A percentile compares a stretch with the other conserved stretches of the same genome.
Conservation (phyloP, 2,329 filamentous ascomycete genomes). For the Neoscytalidium dimidiatum region DNA sequence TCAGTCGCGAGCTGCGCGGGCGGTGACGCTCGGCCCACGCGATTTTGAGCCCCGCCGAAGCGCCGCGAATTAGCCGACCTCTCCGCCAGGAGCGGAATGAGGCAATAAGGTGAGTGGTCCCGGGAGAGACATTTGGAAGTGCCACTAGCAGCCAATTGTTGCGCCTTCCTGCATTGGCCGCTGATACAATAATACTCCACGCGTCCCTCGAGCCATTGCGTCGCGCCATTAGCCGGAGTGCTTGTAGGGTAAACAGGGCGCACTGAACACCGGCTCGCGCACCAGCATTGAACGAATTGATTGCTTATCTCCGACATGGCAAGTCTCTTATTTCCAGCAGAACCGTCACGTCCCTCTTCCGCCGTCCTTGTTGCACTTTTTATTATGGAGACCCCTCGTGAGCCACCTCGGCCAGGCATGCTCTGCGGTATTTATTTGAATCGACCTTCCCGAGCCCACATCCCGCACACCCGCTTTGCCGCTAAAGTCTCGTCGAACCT, state of each 20-base stretch:
- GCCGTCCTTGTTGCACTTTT: background rate
- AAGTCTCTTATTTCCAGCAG: background rate
- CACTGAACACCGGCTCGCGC: background rate
- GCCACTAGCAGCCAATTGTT: too few relatives aligned
- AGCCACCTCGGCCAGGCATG: background rate
- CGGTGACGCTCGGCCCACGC: background rate
- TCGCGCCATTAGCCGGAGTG: background rate
- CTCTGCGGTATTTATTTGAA: conserved; percentile 3
- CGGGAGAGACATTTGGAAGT: background rate
- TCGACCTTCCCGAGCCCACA: background rate
- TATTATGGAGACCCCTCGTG: background rate
- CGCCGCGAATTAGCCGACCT: background rate
- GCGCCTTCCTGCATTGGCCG: too few relatives aligned
- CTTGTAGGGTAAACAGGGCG: background rate
- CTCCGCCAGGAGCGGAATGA: conserved; percentile 5
- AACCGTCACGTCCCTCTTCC: background rate
- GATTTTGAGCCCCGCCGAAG: background rate
- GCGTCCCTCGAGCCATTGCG: background rate
- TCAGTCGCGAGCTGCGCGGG: conserved; percentile 19
- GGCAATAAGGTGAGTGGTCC: background rate
- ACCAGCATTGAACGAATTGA: background rate
- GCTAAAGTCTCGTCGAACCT: background rate
- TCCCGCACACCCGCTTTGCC: conserved; percentile 3
- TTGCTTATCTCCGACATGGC: background rate
- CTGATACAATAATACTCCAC: too few relatives aligned